Percentiles rank a stretch among this genome's conserved stretches.
phyloP scores from a whole-genome alignment of 345 rosid species.

The Firmiana major region DNA sequence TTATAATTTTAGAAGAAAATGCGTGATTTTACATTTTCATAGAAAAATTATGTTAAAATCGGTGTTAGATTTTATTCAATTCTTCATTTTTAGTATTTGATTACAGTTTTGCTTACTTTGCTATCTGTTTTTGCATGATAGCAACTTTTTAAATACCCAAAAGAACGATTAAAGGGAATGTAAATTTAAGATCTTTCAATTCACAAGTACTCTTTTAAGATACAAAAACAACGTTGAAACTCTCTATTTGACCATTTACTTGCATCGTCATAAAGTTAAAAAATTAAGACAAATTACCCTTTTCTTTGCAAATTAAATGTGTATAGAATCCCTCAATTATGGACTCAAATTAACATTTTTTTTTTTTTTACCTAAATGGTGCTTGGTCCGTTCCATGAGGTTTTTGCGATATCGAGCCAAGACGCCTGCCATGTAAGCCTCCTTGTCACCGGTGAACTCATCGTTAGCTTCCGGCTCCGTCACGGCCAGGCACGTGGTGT shows the following conservation, averaged over 20 bases:
- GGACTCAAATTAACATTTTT: background rate
- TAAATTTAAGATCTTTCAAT: background rate
- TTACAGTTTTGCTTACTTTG: background rate
- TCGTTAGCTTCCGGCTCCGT: slow-evolving; percentile 89
- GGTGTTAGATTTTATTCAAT: background rate
- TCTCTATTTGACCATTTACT: background rate
- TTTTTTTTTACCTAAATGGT: slow-evolving; percentile 58
- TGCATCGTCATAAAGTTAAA: background rate
- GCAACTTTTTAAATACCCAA: background rate
- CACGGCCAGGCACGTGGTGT: slow-evolving; percentile 70
- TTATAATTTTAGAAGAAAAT: too few relatives aligned
- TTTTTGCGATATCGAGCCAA: slow-evolving; percentile 80
- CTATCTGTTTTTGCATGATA: background rate
- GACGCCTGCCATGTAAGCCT: slow-evolving; percentile 90
- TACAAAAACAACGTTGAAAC: background rate
- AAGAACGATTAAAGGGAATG: background rate
- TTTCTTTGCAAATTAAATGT: background rate
- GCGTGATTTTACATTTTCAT: background rate
- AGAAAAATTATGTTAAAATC: background rate
- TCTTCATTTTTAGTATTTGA: background rate
- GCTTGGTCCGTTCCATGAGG: slow-evolving; percentile 68
- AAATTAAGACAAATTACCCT: background rate
- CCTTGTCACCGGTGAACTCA: slow-evolving; percentile 85
- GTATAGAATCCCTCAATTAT: background rate
- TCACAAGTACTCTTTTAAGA: background rate